A percentile compares a stretch with the other conserved stretches of the same genome.
Evolutionary conservation across 2,329 filamentous ascomycete genomes (phyloP).

Genomic region (Samsoniella hepiali): DNA sequence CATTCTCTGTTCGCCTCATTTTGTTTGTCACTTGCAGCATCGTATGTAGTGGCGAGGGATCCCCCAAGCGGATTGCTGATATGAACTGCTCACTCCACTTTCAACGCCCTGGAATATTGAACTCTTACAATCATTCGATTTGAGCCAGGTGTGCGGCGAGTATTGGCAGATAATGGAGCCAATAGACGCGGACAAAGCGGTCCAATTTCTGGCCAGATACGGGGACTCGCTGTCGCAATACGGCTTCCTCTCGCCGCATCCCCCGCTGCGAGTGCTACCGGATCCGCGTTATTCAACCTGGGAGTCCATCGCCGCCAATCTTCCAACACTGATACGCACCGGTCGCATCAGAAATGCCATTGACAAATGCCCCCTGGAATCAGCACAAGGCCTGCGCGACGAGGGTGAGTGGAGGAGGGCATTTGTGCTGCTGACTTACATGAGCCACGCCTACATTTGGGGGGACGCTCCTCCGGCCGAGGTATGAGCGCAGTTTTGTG

Average conservation of each 20-base stretch:
- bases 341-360: not conserved
- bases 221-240: not conserved
- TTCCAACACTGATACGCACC: not conserved
- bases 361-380: not conserved
- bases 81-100: too few species aligned
- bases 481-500: constrained; percentile 41
- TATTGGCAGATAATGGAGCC: not conserved
- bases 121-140: too few species aligned
- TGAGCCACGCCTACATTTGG: constrained; percentile 88
- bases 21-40: too few species aligned
- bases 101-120: too few species aligned
- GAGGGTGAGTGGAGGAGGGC: constrained; percentile 77
- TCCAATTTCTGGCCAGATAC: not conserved
- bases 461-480: constrained; percentile 71
- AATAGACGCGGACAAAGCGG: not conserved
- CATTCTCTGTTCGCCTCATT: too few species aligned
- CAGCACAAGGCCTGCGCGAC: not conserved
- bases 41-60: too few species aligned
- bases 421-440: constrained; percentile 73
- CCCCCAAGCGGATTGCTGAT: too few species aligned
- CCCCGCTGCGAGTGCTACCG: not conserved
- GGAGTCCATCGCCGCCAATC: not conserved
- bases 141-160: too few species aligned
- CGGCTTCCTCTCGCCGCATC: not conserved
- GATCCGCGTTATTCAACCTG: not conserved